Base-by-base conservation (phyloP, 2,329 filamentous ascomycete genomes). In the Myriosclerotinia curreyana region DNA sequence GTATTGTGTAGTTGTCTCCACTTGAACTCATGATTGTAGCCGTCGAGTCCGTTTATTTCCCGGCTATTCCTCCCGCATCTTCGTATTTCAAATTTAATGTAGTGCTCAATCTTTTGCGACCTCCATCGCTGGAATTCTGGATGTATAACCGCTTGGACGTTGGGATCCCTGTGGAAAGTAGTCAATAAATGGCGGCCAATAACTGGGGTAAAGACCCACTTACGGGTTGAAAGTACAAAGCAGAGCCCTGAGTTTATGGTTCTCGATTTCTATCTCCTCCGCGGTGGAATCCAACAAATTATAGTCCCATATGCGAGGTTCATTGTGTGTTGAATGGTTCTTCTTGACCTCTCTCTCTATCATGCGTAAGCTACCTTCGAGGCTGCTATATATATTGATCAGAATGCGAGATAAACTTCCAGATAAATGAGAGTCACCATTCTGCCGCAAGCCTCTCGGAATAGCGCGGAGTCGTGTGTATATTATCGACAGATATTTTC, bases 141-240 rank as follows among this genome's bases (percentile, higher is more conserved):
- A 40, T 38, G 52, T 14, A 58, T 58, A 1, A 38, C 38, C 12
- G 52, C 28, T 34, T 58, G n/a, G 5, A 51, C 11, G 11, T 36
- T n/a, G 14, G 22, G 44, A 25, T 58, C 36, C 15, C 61, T 63
- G 15, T 31, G 3, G 11, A 1, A 36, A 50, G 51, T 5, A 31
- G 20, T 58, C 7, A 49, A 11, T 42, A n/a, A 34, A 17, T 9
- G 28, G 9, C 6, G 36, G 2, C 1, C 4, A 11, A 7, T 46
- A 20, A 25, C 28, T 20, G 25, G 15, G 38, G 7, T 15, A n/a
- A 2, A 3, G 25, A 22, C 12, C 2, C 2, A 58, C 61, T 50
- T 25, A 63, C 61, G 44, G 52, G 28, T 63, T 40, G 17, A 63
- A 58, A 17, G 52, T 50, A 49, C 52, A 58, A 25, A 63, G 44